These are phyloP conservation scores for Mycosarcoma mackinlayi DNA, from an alignment of 1,284 basidiomycete genomes.

Conservation along the genomic window DNA sequence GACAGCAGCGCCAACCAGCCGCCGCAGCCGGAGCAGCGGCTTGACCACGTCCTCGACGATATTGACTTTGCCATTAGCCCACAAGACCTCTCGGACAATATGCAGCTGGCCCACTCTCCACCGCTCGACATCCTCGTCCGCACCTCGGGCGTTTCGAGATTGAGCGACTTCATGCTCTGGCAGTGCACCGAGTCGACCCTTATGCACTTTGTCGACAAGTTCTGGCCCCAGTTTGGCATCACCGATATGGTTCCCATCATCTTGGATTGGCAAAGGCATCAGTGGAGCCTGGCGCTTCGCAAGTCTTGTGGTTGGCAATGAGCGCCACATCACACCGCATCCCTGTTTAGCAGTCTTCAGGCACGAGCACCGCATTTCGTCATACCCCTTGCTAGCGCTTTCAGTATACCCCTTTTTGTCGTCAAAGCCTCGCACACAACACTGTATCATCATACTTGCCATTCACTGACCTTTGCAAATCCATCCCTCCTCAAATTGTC, in stretches of 20 bases:
- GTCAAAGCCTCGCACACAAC: too few species aligned
- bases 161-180: slow-evolving; percentile 95
- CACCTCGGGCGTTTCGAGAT: slow-evolving; percentile 87
- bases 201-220: slow-evolving; percentile 88
- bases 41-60: slow-evolving; percentile 9
- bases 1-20: not conserved
- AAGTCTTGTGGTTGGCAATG: slow-evolving; percentile 28
- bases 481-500: not conserved
- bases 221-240: slow-evolving; percentile 95
- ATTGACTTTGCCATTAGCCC: slow-evolving; percentile 16
- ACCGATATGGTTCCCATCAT: slow-evolving; percentile 86
- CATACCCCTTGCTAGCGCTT: too few species aligned
- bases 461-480: too few species aligned
- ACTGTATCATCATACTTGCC: too few species aligned
- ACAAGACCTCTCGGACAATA: slow-evolving; percentile 26
- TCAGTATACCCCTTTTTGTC: too few species aligned
- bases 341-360: not conserved
- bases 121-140: slow-evolving; percentile 90
- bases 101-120: slow-evolving; percentile 75
- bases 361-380: too few species aligned
- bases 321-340: not conserved
- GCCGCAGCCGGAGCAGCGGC: not conserved
- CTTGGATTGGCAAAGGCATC: slow-evolving; percentile 79
- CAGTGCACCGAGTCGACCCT: slow-evolving; percentile 84
- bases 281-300: slow-evolving; percentile 23